Base-by-base conservation (phyloP, 2,329 filamentous ascomycete genomes). In the Apiospora kogelbergensis region DNA sequence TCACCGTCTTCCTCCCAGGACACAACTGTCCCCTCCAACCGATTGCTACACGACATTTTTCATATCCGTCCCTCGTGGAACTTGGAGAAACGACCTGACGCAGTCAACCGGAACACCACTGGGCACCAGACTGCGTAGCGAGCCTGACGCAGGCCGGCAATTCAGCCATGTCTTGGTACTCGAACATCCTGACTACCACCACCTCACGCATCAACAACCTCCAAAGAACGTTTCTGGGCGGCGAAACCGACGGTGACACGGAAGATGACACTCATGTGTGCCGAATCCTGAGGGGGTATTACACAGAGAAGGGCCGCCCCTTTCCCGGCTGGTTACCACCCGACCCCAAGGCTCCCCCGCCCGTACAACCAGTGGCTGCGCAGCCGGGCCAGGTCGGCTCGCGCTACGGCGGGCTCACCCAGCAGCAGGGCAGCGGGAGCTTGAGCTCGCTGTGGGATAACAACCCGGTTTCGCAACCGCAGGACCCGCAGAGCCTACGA, bases 231-330 rank as follows among this genome's bases (percentile, higher is more conserved):
- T 89, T 95, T 72, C 88, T 93, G 68, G 82, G 86, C 73, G 84
- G 85, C 78, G 90, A 92, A 73, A 84, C 85, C 74, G 90, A 91
- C 80, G 90, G 91, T 80, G 90, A 92, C 77, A 91, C 89, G 71
- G 88, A 97, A 81, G 95, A 98, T 83, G 94, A 97, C 83, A 97
- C 94, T 2, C 94, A 98, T 83, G 92, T 98, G 76, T 97, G 93
- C 81, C 93, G 96, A 76, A 94, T 97, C 44, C 89, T 99, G 33
- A 92, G 96, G 76, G 91, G 90, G 75, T 97, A 98, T 86, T 98
- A 99, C 85, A 89, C 85, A 66, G 95, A 98, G 80, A 96, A 97
- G 78, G 93, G 91, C 74, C 90, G 91, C 26, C 86, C 90, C 1
- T 92, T 95, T 72, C 96, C 96, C 0, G 82, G 85, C 74, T 98